These are phyloP conservation scores for Candida anglica DNA, from an alignment of 805 yeast genomes.

Conservation along the genomic window DNA sequence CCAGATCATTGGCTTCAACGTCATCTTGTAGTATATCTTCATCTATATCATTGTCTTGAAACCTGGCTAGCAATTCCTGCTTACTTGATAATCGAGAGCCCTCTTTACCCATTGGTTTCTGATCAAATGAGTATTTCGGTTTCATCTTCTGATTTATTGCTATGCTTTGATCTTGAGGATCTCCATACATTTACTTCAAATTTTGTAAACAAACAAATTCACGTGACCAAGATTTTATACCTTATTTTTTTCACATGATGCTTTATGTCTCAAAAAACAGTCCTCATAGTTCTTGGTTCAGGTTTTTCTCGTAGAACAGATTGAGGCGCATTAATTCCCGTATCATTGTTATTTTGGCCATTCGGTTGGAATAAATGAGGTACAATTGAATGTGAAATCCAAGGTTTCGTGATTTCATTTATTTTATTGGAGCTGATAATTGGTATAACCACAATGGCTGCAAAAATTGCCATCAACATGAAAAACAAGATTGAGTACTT, in stretches of 20 bases:
- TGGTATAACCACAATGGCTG: constrained; percentile 45
- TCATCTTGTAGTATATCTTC: too few relatives aligned
- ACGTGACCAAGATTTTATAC: constrained; percentile 6
- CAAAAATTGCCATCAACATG: constrained; percentile 32
- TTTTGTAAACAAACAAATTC: constrained; percentile 1
- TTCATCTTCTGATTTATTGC: background rate
- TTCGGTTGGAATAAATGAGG: constrained; percentile 51
- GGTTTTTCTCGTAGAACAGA: constrained; percentile 36
- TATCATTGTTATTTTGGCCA: constrained; percentile 60
- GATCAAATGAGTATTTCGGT: too few relatives aligned
- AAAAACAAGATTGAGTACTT: constrained; percentile 47
- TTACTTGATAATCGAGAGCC: too few relatives aligned
- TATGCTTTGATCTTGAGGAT: background rate
- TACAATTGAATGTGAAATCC: constrained; percentile 3
- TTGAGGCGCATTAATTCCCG: constrained; percentile 53
- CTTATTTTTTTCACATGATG: too few relatives aligned
- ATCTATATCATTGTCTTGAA: constrained; percentile 14
- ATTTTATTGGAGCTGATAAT: constrained; percentile 25
- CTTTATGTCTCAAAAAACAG: too few relatives aligned
- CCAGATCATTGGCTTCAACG: constrained; percentile 17
- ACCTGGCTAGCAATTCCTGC: constrained; percentile 18
- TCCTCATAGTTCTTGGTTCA: constrained; percentile 4
- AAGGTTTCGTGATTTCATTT: constrained; percentile 1
- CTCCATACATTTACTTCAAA: too few relatives aligned
- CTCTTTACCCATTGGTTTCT: too few relatives aligned